Evolutionary conservation across 73 alveolate species (phyloP).

Genomic region (Paramecium bursaria): DNA sequence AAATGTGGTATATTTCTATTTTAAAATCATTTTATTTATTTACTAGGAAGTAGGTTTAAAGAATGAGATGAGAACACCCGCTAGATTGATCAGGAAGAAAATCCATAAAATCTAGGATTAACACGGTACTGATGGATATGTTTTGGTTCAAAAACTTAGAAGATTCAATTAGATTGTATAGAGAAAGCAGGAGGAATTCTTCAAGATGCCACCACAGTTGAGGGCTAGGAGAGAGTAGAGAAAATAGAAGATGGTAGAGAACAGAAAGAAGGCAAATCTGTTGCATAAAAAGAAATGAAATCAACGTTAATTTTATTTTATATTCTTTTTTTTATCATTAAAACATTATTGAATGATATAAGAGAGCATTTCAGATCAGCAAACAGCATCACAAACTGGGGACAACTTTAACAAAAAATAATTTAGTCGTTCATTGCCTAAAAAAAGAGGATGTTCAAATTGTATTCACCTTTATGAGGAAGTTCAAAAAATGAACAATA

Average conservation of each 20-base stretch:
- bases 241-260: constrained; percentile 5
- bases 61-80: constrained; percentile 58
- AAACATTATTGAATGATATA: not conserved
- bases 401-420: not conserved
- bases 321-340: not conserved
- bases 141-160: constrained; percentile 7
- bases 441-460: not conserved
- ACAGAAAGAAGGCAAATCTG: constrained; percentile 16
- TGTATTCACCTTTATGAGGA: not conserved
- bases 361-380: constrained; percentile 27
- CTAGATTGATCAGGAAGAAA: constrained; percentile 31
- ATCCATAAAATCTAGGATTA: constrained; percentile 10
- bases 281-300: constrained; percentile 30
- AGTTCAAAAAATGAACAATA: constrained; percentile 8
- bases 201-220: constrained; percentile 3
- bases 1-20: too few species aligned
- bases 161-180: not conserved
- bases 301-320: too few species aligned
- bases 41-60: constrained; percentile 28
- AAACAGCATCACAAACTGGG: constrained; percentile 17
- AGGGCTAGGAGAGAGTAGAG: constrained; percentile 40
- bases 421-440: constrained; percentile 43
- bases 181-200: constrained; percentile 31
- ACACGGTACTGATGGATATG: constrained; percentile 31
- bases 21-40: too few species aligned